These are phyloP conservation scores for Neopestalotiopsis sp. DNA, from an alignment of 2,329 filamentous ascomycete genomes.

Conservation along the genomic window DNA sequence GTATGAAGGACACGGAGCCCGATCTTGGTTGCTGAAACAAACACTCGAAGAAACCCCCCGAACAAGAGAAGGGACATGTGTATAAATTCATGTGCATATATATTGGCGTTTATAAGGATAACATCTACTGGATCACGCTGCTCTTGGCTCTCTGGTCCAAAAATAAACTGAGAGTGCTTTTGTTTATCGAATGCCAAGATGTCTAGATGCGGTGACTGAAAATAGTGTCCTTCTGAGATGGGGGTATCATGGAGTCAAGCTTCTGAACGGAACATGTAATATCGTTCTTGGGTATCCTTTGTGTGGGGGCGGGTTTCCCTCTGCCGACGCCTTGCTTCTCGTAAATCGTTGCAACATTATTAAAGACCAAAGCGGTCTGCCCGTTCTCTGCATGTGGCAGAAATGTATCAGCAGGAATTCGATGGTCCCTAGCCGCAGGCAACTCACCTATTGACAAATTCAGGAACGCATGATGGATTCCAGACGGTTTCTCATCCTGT, in stretches of 20 bases:
- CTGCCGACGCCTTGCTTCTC: too few species aligned
- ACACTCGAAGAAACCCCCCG: neutral
- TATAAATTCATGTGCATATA: constrained; percentile 14
- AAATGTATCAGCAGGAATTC: too few species aligned
- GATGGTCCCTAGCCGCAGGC: too few species aligned
- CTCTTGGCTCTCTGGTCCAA: constrained; percentile 5
- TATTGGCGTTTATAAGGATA: constrained; percentile 13
- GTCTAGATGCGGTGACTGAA: neutral
- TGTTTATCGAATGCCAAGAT: constrained; percentile 1
- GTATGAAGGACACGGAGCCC: neutral
- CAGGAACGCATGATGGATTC: neutral
- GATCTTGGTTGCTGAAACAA: neutral
- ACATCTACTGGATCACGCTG: constrained; percentile 7
- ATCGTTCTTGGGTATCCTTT: too few species aligned
- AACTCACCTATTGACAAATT: too few species aligned
- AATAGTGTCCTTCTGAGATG: neutral
- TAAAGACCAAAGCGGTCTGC: too few species aligned
- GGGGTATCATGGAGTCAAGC: too few species aligned
- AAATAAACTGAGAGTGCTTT: neutral
- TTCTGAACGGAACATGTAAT: too few species aligned
- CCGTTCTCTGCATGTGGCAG: too few species aligned
- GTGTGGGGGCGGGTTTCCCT: too few species aligned
- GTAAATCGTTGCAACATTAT: too few species aligned
- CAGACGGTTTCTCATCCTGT: neutral
- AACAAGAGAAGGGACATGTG: neutral